Percentiles rank a stretch among this genome's conserved stretches.
These are phyloP conservation scores for Dictyostelium intermedium DNA, from an alignment of 78 protist species.

Conservation along the genomic window DNA sequence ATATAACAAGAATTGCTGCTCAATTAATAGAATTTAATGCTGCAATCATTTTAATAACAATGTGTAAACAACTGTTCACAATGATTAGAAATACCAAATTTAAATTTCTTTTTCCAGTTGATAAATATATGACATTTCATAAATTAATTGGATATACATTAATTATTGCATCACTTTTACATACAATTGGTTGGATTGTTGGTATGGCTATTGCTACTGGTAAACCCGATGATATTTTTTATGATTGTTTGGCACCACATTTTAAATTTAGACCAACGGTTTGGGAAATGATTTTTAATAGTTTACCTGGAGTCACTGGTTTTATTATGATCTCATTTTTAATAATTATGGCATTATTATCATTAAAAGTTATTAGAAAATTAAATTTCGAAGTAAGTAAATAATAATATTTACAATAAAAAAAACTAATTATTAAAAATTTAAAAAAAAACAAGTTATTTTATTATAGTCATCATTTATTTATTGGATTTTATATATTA, in stretches of 20 bases:
- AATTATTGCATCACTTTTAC: constrained; percentile 41
- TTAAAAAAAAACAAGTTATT: constrained; percentile 41
- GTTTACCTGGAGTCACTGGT: constrained; percentile 86
- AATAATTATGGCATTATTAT: constrained; percentile 86
- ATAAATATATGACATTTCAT: constrained; percentile 90
- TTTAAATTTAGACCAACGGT: constrained; percentile 47
- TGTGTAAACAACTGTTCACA: constrained; percentile 82
- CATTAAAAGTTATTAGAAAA: constrained; percentile 76
- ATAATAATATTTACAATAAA: too few relatives aligned
- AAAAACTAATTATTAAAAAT: too few relatives aligned
- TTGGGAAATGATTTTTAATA: constrained; percentile 16
- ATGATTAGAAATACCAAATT: constrained; percentile 42
- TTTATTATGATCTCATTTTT: constrained; percentile 69
- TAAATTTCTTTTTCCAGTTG: constrained; percentile 82
- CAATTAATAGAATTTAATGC: constrained; percentile 75
- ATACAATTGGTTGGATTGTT: not conserved
- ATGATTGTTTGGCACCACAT: not conserved
- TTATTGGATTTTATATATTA: constrained; percentile 86
- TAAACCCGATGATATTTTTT: not conserved
- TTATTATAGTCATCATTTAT: constrained; percentile 95
- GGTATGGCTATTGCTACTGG: not conserved
- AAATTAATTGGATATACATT: constrained; percentile 75
- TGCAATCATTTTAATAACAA: constrained; percentile 87
- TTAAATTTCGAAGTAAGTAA: constrained; percentile 81
- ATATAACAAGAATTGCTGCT: constrained; percentile 80